Evolutionary conservation across 2,329 filamentous ascomycete species (phyloP).

Genomic region (Calonectria montana): DNA sequence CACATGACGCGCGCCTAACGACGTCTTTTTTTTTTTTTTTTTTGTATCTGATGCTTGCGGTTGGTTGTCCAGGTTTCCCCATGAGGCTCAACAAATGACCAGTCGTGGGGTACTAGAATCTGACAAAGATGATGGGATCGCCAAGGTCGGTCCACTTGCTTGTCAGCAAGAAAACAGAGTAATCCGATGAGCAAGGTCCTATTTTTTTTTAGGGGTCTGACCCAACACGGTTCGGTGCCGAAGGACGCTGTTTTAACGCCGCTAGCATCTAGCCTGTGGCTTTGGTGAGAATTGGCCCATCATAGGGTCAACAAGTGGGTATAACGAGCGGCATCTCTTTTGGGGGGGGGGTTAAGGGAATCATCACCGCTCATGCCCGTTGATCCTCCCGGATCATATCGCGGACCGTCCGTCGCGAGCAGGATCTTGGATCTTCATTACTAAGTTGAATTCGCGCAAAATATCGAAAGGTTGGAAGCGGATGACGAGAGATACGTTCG

Average conservation of each 20-base stretch:
- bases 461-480: not conserved
- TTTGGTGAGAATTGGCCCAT: not conserved
- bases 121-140: slow-evolving; percentile 1
- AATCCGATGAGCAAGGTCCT: not conserved
- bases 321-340: not conserved
- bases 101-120: not conserved
- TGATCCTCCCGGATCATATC: not conserved
- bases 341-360: not conserved
- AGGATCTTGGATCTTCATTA: not conserved
- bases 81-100: slow-evolving; percentile 6
- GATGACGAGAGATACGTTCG: not conserved
- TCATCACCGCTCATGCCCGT: not conserved
- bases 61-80: not conserved
- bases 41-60: not conserved
- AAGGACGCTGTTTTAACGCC: not conserved
- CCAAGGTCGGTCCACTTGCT: not conserved
- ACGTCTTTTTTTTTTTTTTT: not conserved
- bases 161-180: not conserved
- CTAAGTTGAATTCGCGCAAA: not conserved
- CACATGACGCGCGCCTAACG: not conserved
- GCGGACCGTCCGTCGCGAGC: not conserved
- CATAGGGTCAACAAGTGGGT: not conserved
- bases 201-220: slow-evolving; percentile 8
- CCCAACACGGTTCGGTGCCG: not conserved
- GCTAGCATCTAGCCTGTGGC: not conserved